phyloP scores from a whole-genome alignment of 179 eudicot genomes.

The Gypsophila paniculata region DNA sequence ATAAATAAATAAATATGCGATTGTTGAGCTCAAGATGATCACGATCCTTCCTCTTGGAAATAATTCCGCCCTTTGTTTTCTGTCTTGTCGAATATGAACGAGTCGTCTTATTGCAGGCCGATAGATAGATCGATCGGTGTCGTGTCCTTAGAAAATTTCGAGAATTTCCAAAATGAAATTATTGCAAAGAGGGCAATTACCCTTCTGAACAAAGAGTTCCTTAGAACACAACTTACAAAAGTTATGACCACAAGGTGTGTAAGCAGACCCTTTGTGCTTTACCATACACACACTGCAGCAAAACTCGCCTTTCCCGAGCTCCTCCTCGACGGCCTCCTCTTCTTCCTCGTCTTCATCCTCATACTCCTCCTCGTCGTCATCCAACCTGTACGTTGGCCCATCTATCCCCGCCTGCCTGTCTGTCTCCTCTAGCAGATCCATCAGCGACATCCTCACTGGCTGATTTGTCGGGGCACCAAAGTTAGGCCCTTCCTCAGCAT shows the following conservation, averaged over 20 bases:
- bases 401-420: slow-evolving; percentile 43
- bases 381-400: slow-evolving; percentile 39
- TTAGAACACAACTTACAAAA: slow-evolving; percentile 76
- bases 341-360: slow-evolving; percentile 42
- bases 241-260: slow-evolving; percentile 73
- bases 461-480: slow-evolving; percentile 15
- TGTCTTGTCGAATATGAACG: background rate
- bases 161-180: slow-evolving; percentile 61
- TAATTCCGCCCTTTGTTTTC: background rate
- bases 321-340: slow-evolving; percentile 34
- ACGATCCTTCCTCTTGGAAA: background rate
- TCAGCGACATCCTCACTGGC: slow-evolving; percentile 52
- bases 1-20: background rate
- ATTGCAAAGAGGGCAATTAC: slow-evolving; percentile 71
- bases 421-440: slow-evolving; percentile 57
- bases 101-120: too few relatives aligned
- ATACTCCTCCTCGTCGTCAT: slow-evolving; percentile 37
- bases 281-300: slow-evolving; percentile 73
- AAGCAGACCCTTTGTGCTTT: slow-evolving; percentile 72
- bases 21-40: slow-evolving; percentile 6
- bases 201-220: slow-evolving; percentile 66
- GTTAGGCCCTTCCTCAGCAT: slow-evolving; percentile 22
- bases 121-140: slow-evolving; percentile 5
- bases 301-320: slow-evolving; percentile 31
- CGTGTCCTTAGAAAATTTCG: slow-evolving; percentile 46